phyloP scores from a whole-genome alignment of 2,329 filamentous ascomycete genomes.

The Colletotrichum navitas region DNA sequence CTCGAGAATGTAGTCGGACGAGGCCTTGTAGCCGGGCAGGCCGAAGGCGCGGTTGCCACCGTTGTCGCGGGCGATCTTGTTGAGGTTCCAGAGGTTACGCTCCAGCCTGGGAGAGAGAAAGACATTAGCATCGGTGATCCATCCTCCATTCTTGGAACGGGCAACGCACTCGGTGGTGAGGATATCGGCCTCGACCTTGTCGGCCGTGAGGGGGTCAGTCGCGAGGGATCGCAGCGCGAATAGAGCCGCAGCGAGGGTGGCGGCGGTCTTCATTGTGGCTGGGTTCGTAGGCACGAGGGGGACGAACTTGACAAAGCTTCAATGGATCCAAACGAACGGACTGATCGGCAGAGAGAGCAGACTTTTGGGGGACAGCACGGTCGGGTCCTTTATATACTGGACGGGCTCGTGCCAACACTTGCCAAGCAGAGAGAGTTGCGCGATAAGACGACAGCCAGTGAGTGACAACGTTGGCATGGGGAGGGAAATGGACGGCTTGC shows the following conservation, averaged over 20 bases:
- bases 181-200: slow-evolving; percentile 57
- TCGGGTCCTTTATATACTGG: slow-evolving; percentile 21
- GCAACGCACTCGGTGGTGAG: slow-evolving; percentile 52
- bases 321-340: slow-evolving; percentile 32
- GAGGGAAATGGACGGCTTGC: neutral
- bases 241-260: slow-evolving; percentile 38
- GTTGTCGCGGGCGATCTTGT: slow-evolving; percentile 66
- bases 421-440: slow-evolving; percentile 24
- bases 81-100: slow-evolving; percentile 65
- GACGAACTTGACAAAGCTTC: slow-evolving; percentile 12
- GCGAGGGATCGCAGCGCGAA: slow-evolving; percentile 39
- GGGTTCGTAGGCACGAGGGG: neutral
- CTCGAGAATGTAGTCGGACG: slow-evolving; percentile 67
- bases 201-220: slow-evolving; percentile 52
- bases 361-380: neutral
- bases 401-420: slow-evolving; percentile 12
- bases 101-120: slow-evolving; percentile 57
- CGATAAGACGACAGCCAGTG: slow-evolving; percentile 34
- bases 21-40: slow-evolving; percentile 69
- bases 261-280: slow-evolving; percentile 41
- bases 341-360: slow-evolving; percentile 4
- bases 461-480: neutral
- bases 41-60: slow-evolving; percentile 73
- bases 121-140: neutral
- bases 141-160: too few species aligned